Conservation (phyloP, 169 alveolate genomes). For the Babesia bigemina region DNA sequence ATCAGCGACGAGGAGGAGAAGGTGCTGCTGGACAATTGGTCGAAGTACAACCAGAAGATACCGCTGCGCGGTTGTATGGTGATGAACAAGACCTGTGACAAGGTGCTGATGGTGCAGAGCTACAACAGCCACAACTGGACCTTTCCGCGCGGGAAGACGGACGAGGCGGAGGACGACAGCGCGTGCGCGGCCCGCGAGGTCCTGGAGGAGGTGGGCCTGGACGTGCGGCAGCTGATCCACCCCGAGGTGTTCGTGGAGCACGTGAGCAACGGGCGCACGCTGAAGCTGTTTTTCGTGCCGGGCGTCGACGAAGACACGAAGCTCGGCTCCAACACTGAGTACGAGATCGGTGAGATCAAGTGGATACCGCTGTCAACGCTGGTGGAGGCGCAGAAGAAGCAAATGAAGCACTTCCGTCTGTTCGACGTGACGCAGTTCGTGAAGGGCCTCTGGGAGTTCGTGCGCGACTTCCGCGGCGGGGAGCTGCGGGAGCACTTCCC, state of each 20-base stretch:
- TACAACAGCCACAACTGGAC: constrained; percentile 86
- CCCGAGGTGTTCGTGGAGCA: constrained; percentile 78
- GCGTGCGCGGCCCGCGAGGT: constrained; percentile 94
- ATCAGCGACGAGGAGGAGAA: constrained; percentile 77
- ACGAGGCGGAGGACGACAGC: constrained; percentile 89
- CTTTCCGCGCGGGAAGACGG: constrained; percentile 94
- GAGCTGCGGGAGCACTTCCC: constrained; percentile 29
- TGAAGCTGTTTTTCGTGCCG: constrained; percentile 85
- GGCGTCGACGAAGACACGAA: constrained; percentile 81
- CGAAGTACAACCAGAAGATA: constrained; percentile 78
- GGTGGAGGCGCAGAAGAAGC: constrained; percentile 37
- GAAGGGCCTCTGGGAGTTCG: constrained; percentile 37
- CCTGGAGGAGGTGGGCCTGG: constrained; percentile 91
- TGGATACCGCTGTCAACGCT: constrained; percentile 78
- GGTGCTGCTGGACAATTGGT: constrained; percentile 76
- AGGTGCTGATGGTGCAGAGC: constrained; percentile 83
- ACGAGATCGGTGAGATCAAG: constrained; percentile 82
- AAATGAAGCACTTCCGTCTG: constrained; percentile 30
- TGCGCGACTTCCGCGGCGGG: constrained; percentile 36
- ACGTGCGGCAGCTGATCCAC: constrained; percentile 77
- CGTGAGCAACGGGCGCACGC: constrained; percentile 78
- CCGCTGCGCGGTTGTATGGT: constrained; percentile 90
- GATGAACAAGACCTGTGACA: constrained; percentile 78
- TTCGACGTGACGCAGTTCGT: constrained; percentile 62
- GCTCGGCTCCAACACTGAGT: constrained; percentile 80